Percentiles rank a stretch among this genome's conserved stretches.
These are phyloP conservation scores for Cryphonectria nitschkei DNA, from an alignment of 2,329 filamentous ascomycete genomes.

Conservation along the genomic window DNA sequence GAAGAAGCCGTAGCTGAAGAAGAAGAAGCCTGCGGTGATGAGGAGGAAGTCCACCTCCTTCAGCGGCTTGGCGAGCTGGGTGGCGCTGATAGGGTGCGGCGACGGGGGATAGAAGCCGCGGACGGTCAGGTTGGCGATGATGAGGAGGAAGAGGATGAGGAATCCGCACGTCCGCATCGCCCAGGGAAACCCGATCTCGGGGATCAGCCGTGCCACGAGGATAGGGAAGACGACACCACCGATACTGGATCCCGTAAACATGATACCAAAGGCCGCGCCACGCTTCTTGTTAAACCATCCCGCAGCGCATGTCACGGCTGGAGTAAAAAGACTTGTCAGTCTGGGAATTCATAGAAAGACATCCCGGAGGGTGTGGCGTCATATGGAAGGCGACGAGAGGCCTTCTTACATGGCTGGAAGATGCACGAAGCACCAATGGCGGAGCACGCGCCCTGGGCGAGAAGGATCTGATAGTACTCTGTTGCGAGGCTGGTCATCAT, in stretches of 20 bases:
- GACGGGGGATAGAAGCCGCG: constrained; percentile 25
- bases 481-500: constrained; percentile 55
- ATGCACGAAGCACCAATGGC: constrained; percentile 27
- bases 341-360: not conserved
- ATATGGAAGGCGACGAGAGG: no score
- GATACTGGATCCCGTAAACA: constrained; percentile 34
- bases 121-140: constrained; percentile 34
- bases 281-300: constrained; percentile 34
- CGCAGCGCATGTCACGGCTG: constrained; percentile 10
- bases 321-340: not conserved
- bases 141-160: constrained; percentile 35
- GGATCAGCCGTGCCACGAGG: constrained; percentile 35
- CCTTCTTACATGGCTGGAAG: constrained; percentile 19
- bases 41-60: constrained; percentile 30
- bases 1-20: constrained; percentile 35
- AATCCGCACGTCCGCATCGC: constrained; percentile 37
- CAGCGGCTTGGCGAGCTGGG: constrained; percentile 27
- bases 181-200: constrained; percentile 35
- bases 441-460: constrained; percentile 29
- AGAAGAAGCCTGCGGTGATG: constrained; percentile 30
- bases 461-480: constrained; percentile 32
- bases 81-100: constrained; percentile 20
- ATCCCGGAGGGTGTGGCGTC: no score
- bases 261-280: constrained; percentile 34
- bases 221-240: constrained; percentile 39